Base-by-base conservation (phyloP, 176 grass and related monocot genomes). In the Poa annua region DNA sequence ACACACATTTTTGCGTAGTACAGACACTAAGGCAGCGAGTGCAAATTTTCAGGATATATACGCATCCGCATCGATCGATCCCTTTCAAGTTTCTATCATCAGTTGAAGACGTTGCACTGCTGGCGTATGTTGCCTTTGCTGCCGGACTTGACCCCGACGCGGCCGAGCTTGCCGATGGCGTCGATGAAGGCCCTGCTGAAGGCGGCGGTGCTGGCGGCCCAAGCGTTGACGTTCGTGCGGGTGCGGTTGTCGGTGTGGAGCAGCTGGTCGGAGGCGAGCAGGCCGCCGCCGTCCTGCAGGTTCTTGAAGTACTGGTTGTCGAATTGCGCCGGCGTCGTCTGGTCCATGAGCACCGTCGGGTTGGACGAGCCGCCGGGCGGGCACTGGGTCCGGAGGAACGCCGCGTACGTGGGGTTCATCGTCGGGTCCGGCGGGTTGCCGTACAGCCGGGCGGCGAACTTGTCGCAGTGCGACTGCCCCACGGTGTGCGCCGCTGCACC, bases 291-390 rank as follows among this genome's bases (percentile, higher is more conserved):
- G 88, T 90, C 88, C 80, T 87, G 84, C 49, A 98, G 80, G 76
- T 98, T 98, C 76, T 65, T 71, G 92, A 80, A 98, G 89, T 90
- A 98, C 76, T 95, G 86, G 88, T 98, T 98, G 87, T 98, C 95
- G 44, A 98, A 91, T 35, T 15, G 36, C 3, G 86, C 45, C 12
- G 95, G 95, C 11, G 90, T 90, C 24, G 88, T 25, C 56, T 90
- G 90, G 88, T 98, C 95, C 74, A 93, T 26, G 80, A 89, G 75
- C 49, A 98, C 95, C 51, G 54, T 21, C 20, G 21, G 66, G 66
- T 85, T 73, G 17, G 82, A 33, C 33, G 82, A 59, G 6, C 79
- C 84, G 62, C 74, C 81, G 66, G 79, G 0, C 3, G 92, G 79
- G 83, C 95, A 98, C 33, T 61, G 42, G 56, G 5, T 26, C 82